phyloP scores from a whole-genome alignment of 192 early-diverging fungal species.

The Gigaspora rosea region DNA sequence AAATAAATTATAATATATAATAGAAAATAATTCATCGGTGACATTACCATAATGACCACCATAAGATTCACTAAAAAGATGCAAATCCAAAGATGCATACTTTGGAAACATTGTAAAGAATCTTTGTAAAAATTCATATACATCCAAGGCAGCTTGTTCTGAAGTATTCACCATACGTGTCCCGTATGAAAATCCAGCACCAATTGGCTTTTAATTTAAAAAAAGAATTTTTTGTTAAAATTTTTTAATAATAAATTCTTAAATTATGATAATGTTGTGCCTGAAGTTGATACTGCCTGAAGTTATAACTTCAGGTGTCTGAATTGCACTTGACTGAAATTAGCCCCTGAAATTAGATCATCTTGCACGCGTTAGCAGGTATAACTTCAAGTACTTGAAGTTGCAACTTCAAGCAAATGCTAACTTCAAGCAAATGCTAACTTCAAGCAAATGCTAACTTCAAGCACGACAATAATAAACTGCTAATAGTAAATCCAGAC shows the following conservation, averaged over 20 bases:
- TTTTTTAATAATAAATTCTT: not conserved
- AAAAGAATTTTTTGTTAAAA: constrained; percentile 34
- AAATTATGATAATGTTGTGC: not conserved
- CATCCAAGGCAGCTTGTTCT: constrained; percentile 41
- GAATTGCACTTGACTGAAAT: too few relatives aligned
- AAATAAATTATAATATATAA: not conserved
- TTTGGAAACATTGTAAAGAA: constrained; percentile 45
- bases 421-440: too few relatives aligned
- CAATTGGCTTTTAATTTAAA: constrained; percentile 56
- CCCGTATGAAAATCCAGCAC: constrained; percentile 72
- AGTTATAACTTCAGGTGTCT: too few relatives aligned
- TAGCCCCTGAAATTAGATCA: too few relatives aligned
- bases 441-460: too few relatives aligned
- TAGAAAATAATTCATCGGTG: too few relatives aligned
- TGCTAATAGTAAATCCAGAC: not conserved
- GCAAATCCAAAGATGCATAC: constrained; percentile 27
- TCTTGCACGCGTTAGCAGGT: too few relatives aligned
- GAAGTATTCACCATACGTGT: constrained; percentile 50
- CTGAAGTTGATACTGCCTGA: too few relatives aligned
- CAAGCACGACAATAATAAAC: too few relatives aligned
- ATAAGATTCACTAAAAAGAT: constrained; percentile 59
- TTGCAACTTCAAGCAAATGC: too few relatives aligned
- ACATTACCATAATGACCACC: constrained; percentile 48
- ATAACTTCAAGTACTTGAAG: too few relatives aligned
- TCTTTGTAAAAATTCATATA: constrained; percentile 51